These are phyloP conservation scores for Fonsecaea monophora DNA, from an alignment of 2,329 filamentous ascomycete genomes.

Conservation along the genomic window DNA sequence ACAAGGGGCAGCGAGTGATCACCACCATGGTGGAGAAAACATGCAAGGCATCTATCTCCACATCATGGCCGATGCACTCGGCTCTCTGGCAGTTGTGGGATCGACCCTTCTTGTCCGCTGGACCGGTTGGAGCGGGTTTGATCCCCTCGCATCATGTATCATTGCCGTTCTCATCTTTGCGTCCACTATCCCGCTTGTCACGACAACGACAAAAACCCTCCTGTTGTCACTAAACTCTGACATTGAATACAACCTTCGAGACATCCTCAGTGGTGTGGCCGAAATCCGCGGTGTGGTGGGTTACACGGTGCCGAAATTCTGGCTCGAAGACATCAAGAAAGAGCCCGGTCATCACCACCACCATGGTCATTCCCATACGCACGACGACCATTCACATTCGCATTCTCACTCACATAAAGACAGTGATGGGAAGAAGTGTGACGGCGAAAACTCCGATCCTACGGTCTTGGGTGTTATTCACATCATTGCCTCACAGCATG, in stretches of 20 bases:
- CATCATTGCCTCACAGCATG: conserved; percentile 73
- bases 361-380: conserved; percentile 41
- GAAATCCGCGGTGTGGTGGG: conserved; percentile 82
- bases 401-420: conserved; percentile 42
- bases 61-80: conserved; percentile 90
- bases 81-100: conserved; percentile 90
- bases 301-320: conserved; percentile 89
- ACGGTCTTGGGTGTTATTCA: conserved; percentile 84
- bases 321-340: conserved; percentile 68
- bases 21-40: conserved; percentile 87
- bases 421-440: conserved; percentile 34
- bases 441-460: conserved; percentile 37
- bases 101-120: conserved; percentile 88
- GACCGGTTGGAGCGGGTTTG: conserved; percentile 90
- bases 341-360: conserved; percentile 44
- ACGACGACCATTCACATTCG: conserved; percentile 40
- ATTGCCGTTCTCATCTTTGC: conserved; percentile 92
- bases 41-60: conserved; percentile 98
- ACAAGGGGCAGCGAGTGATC: conserved; percentile 41
- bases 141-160: conserved; percentile 89
- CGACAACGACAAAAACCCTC: conserved; percentile 80
- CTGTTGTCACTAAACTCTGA: conserved; percentile 84
- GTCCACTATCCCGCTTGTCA: conserved; percentile 88
- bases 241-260: conserved; percentile 85
- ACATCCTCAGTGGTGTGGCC: conserved; percentile 81